phyloP scores from a whole-genome alignment of 108 stramenopile species.

The Asterionellopsis glacialis region DNA sequence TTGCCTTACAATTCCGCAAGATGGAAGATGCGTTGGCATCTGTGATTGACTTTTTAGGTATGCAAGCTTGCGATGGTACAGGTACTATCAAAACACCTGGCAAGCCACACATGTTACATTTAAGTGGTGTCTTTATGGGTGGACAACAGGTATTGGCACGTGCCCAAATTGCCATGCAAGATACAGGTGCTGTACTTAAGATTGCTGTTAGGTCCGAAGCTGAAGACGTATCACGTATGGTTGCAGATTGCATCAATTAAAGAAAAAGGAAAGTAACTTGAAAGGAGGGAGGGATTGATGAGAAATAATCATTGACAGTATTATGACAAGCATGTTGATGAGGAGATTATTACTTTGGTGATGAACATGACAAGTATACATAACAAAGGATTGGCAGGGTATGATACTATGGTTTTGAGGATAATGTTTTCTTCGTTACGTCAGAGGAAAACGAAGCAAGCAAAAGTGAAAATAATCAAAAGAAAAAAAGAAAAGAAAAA shows the following conservation, averaged over 20 bases:
- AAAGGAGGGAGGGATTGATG: too few relatives aligned
- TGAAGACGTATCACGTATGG: constrained; percentile 62
- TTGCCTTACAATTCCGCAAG: constrained; percentile 86
- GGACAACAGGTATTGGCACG: constrained; percentile 75
- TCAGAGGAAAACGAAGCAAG: too few relatives aligned
- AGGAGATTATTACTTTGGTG: too few relatives aligned
- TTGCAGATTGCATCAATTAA: constrained; percentile 82
- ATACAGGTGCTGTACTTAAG: constrained; percentile 75
- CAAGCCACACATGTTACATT: constrained; percentile 88
- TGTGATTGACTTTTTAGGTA: constrained; percentile 83
- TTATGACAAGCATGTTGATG: too few relatives aligned
- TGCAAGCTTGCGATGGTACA: constrained; percentile 92
- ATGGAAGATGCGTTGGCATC: constrained; percentile 79
- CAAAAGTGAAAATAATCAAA: too few relatives aligned
- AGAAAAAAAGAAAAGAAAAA: too few relatives aligned
- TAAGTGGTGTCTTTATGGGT: constrained; percentile 86
- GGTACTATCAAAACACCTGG: constrained; percentile 44
- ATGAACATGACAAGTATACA: too few relatives aligned
- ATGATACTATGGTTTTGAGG: too few relatives aligned
- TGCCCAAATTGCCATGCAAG: constrained; percentile 82
- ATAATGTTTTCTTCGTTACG: too few relatives aligned
- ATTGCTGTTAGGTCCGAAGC: constrained; percentile 85
- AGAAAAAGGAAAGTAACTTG: too few relatives aligned
- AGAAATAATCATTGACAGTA: too few relatives aligned
- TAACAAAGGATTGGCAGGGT: too few relatives aligned